Conservation (phyloP, 768 basidiomycete species). For the Auricularia auricula-judae region DNA sequence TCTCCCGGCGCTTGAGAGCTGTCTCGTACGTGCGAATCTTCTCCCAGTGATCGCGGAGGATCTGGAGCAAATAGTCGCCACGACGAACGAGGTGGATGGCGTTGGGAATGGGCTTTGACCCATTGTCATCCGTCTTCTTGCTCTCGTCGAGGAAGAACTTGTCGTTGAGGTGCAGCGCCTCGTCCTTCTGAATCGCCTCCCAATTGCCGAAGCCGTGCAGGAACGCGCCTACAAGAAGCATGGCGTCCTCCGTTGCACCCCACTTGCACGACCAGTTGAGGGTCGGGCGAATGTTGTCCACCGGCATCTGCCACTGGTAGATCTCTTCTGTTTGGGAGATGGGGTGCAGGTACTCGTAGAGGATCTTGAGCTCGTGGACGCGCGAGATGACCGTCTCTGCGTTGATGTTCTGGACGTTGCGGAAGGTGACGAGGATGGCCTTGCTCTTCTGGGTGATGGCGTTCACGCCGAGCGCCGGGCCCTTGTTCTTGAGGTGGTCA, state of each 20-base stretch:
- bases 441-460: slow-evolving; percentile 94
- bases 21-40: slow-evolving; percentile 83
- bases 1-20: slow-evolving; percentile 59
- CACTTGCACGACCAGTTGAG: slow-evolving; percentile 96
- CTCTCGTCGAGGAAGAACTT: slow-evolving; percentile 98
- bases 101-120: slow-evolving; percentile 85
- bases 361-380: slow-evolving; percentile 76
- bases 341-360: slow-evolving; percentile 66
- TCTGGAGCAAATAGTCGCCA: slow-evolving; percentile 83
- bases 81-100: slow-evolving; percentile 96
- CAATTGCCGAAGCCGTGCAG: slow-evolving; percentile 92
- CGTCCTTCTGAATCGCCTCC: slow-evolving; percentile 90
- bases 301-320: slow-evolving; percentile 78
- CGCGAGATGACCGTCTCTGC: slow-evolving; percentile 94
- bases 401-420: slow-evolving; percentile 87
- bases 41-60: slow-evolving; percentile 81
- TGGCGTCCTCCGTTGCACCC: slow-evolving; percentile 85
- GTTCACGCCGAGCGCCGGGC: slow-evolving; percentile 77
- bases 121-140: slow-evolving; percentile 82
- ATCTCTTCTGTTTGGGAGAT: slow-evolving; percentile 46
- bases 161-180: slow-evolving; percentile 67
- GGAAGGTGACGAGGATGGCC: slow-evolving; percentile 86
- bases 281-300: slow-evolving; percentile 88
- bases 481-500: slow-evolving; percentile 61
- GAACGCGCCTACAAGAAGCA: slow-evolving; percentile 89